Base-by-base conservation (phyloP, 1,139 yeast genomes). In the Kazachstania sp. region DNA sequence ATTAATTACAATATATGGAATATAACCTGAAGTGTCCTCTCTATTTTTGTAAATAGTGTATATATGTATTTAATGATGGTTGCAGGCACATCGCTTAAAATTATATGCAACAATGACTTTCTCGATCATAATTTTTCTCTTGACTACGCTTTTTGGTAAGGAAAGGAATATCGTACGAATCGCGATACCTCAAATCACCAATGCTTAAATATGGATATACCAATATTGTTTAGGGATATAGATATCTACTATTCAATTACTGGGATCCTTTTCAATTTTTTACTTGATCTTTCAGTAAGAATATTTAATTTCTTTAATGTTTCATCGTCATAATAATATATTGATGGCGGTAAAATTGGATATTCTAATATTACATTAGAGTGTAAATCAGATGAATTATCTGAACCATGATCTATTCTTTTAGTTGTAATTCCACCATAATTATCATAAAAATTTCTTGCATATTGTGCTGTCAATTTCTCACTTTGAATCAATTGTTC, bases 401-500 rank as follows among this genome's bases (percentile, higher is more conserved):
- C 30, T 12, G 11, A 15, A 6, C 34, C 46, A 41, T 37, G 45
- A 35, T 47, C 48, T 36, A 41, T 58, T 54, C 55, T 58, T 54
- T 51, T 58, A 41, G 55, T 58, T 32, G 53, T 56, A 13, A 62
- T 57, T 3, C 67, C 57, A 36, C 67, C 63, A 57, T 59, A 58
- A 49, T 58, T 48, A 47, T 61, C 56, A 52, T 63, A 61, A 46
- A 63, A 58, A 43, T 59, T 51, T 49, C 61, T 51, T 15, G 64
- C 62, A 54, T 58, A 52, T 45, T 66, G 68, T 19, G 82, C 77
- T 29, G 65, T 51, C 38, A 73, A 76, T 51, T 78, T 74, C 58
- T 80, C 83, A 44, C 70, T 68, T 53, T 71, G 59, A n/a, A 81
- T 77, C 75, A 60, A 44, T 77, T 79, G 59, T 63, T 71, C 54